These are phyloP conservation scores for Zymoseptoria passerinii DNA, from an alignment of 2,329 filamentous ascomycete genomes.

Conservation along the genomic window DNA sequence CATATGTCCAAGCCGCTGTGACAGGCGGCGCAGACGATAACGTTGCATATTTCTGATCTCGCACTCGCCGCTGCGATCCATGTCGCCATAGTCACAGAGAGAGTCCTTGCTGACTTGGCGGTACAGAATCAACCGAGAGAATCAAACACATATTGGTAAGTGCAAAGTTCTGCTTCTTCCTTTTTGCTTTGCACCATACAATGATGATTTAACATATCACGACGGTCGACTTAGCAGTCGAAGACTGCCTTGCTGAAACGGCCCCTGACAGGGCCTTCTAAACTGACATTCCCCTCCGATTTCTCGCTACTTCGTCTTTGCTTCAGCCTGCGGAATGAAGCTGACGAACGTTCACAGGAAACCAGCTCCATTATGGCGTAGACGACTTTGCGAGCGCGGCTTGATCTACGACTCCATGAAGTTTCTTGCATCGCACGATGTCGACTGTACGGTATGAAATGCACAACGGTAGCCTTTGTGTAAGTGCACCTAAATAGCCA, in stretches of 20 bases:
- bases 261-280: conserved; percentile 31
- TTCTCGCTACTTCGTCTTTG: neutral
- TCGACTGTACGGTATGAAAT: no score
- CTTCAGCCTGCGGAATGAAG: neutral
- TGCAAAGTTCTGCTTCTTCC: neutral
- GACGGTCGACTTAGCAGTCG: conserved; percentile 35
- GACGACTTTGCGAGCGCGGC: neutral
- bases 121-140: neutral
- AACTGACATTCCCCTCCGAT: conserved; percentile 15
- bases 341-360: neutral
- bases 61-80: neutral
- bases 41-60: conserved; percentile 21
- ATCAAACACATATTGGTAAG: neutral
- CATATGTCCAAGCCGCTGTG: conserved; percentile 35
- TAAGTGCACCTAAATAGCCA: no score
- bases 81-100: conserved; percentile 1
- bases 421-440: no score
- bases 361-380: neutral
- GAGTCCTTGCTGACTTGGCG: neutral
- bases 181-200: conserved; percentile 3
- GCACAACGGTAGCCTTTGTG: no score
- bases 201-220: conserved; percentile 34
- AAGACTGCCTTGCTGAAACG: conserved; percentile 33
- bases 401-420: no score
- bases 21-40: conserved; percentile 30